Conservation (phyloP, 768 basidiomycete genomes). For the Lentinula lateritia region DNA sequence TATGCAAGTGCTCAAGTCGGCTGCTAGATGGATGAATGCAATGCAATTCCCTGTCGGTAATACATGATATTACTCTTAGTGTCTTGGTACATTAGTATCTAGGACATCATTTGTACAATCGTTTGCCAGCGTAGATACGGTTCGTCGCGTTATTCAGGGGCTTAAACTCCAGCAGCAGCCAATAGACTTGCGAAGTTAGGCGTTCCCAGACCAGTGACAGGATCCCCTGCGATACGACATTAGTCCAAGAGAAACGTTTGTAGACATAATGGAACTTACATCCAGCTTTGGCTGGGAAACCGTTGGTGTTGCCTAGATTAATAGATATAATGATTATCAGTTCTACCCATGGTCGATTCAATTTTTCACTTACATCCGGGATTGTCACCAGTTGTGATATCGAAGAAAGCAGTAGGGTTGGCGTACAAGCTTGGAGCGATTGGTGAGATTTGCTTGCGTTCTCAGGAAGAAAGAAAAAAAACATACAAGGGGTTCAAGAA, state of each 20-base stretch:
- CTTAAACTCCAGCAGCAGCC: conserved; percentile 10
- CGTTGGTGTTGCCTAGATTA: conserved; percentile 8
- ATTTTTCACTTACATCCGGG: conserved; percentile 30
- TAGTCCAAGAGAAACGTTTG: not conserved
- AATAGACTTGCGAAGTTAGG: conserved; percentile 25
- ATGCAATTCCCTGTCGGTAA: not conserved
- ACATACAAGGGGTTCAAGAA: conserved; percentile 28
- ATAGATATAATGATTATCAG: not conserved
- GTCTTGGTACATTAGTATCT: not conserved
- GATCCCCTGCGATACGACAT: conserved; percentile 3
- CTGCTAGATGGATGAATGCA: too few relatives aligned
- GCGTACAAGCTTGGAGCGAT: conserved; percentile 24
- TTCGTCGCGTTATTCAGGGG: not conserved
- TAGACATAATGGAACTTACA: conserved; percentile 14
- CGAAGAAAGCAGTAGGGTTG: conserved; percentile 28
- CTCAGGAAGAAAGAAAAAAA: not conserved
- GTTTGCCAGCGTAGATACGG: not conserved
- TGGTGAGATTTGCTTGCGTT: not conserved
- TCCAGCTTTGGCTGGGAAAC: conserved; percentile 28
- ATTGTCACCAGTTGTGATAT: conserved; percentile 36
- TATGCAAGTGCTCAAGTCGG: too few relatives aligned
- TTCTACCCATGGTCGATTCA: conserved; percentile 28
- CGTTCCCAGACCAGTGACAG: conserved; percentile 34
- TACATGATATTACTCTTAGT: not conserved
- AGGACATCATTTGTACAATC: not conserved